Conservation (phyloP, 1,284 basidiomycete genomes). For the Cryptococcus sp. region DNA sequence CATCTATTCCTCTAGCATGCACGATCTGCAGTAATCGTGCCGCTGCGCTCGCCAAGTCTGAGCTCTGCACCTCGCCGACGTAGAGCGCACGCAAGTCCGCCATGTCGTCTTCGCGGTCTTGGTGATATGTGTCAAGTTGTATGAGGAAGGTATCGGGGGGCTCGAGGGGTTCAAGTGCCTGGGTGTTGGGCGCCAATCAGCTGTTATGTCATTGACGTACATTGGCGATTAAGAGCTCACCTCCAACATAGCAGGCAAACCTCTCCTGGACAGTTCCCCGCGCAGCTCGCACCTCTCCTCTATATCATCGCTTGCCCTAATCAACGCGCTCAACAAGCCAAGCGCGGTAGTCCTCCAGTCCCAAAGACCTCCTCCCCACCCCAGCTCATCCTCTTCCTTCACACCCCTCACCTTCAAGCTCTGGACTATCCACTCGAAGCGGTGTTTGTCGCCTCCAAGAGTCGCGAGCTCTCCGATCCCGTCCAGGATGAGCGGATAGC, state of each 20-base stretch:
- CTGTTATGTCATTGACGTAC: not conserved
- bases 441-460: slow-evolving; percentile 67
- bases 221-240: slow-evolving; percentile 54
- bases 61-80: slow-evolving; percentile 10
- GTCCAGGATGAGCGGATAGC: slow-evolving; percentile 68
- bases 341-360: slow-evolving; percentile 73
- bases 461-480: slow-evolving; percentile 76
- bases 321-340: slow-evolving; percentile 74
- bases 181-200: not conserved
- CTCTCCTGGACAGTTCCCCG: slow-evolving; percentile 74
- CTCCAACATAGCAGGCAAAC: slow-evolving; percentile 75
- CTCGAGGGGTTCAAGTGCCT: slow-evolving; percentile 70
- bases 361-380: slow-evolving; percentile 57
- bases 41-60: slow-evolving; percentile 2
- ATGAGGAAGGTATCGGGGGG: slow-evolving; percentile 69
- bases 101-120: slow-evolving; percentile 86
- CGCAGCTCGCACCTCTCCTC: slow-evolving; percentile 74
- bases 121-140: slow-evolving; percentile 74
- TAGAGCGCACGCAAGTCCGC: slow-evolving; percentile 65
- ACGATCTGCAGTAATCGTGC: not conserved
- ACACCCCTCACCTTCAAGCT: slow-evolving; percentile 54
- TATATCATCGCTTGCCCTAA: slow-evolving; percentile 68
- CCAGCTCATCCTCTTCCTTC: slow-evolving; percentile 39
- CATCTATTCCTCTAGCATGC: not conserved
- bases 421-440: slow-evolving; percentile 72